These are phyloP conservation scores for Aspergillus affinis DNA, from an alignment of 495 filamentous ascomycete species.

Conservation along the genomic window DNA sequence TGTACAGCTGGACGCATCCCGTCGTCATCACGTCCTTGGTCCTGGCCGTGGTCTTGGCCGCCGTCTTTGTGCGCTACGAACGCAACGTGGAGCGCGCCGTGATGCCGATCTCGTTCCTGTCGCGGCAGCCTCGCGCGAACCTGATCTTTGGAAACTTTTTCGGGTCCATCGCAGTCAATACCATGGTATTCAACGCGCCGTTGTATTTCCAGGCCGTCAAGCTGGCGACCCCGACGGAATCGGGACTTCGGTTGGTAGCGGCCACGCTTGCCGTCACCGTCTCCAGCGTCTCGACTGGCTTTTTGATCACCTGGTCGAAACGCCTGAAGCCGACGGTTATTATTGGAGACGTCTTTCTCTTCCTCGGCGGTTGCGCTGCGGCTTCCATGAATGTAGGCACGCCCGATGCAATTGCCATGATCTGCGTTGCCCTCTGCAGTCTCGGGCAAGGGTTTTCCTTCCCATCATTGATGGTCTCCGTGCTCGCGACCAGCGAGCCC, in stretches of 20 bases:
- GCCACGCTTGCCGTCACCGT: constrained; percentile 57
- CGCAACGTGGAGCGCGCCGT: constrained; percentile 60
- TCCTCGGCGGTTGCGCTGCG: constrained; percentile 57
- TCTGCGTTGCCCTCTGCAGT: constrained; percentile 59
- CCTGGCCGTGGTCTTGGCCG: constrained; percentile 53
- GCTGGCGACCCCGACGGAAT: constrained; percentile 66
- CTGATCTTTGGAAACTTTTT: constrained; percentile 73
- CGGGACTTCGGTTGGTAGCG: constrained; percentile 67
- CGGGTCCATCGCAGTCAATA: constrained; percentile 60
- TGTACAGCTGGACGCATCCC: constrained; percentile 71
- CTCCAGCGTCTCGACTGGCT: constrained; percentile 62
- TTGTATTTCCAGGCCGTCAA: constrained; percentile 81
- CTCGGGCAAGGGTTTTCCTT: constrained; percentile 66
- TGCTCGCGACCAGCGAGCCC: constrained; percentile 65
- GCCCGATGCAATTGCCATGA: constrained; percentile 57
- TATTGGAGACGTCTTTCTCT: constrained; percentile 50
- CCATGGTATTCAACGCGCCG: constrained; percentile 74
- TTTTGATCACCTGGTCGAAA: constrained; percentile 67
- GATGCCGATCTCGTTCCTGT: constrained; percentile 66
- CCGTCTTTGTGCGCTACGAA: constrained; percentile 64
- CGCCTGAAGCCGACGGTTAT: constrained; percentile 63
- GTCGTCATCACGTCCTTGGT: constrained; percentile 63
- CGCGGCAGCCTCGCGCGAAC: constrained; percentile 58
- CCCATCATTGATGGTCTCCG: constrained; percentile 63
- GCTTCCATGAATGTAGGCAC: constrained; percentile 52